Evolutionary conservation across 306 rosid species (phyloP), one percentile per base, ranked within the genome.

Genomic region (Castanea crenata): DNA sequence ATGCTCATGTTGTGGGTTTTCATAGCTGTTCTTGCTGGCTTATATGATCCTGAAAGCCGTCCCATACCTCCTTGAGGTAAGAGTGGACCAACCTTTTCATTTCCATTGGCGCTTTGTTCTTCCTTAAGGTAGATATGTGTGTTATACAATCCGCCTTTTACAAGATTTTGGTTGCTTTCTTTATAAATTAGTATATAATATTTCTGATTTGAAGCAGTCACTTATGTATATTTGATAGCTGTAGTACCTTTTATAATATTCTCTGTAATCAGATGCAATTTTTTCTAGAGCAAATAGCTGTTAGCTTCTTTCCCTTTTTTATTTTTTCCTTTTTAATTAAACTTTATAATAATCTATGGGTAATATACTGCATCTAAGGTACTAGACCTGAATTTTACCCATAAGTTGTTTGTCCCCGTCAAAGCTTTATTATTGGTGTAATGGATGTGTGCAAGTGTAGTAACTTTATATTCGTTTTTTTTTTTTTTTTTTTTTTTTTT

Each of bases 1-100:
- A 19, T 92, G 64, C 85, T 92, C 31, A 84, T 89, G 80, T 38
- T 94, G 29, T 90, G 94, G 92, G 86, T 91, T 83, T 83, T 89
- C 57, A 27, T 92, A 21, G 96, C 92, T 32, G 81, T 94, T 80
- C 78, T 91, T 84, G 87, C 85, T 78, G 91, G 89, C 81, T 71
- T 87, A 2, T 80, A 68, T 44, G 86, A 86, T 75, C 90, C 90
- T 29, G 83, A 73, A 75, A 80, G 85, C 85, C 69, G 84, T 32
- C 58, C 49, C 25, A 55, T 74, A 18, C 67, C 82, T 61, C 35
- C 62, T 38, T 81, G 79, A 86, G 73, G 74, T 68, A 61, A 64
- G 74, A 52, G 34, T 35, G 25, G 57, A 54, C 52, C 6, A 19
- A 9, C 73, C 57, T 31, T 16, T 61, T 69, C 52, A 65, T 65